These are phyloP conservation scores for Neonectria coccinea DNA, from an alignment of 2,329 filamentous ascomycete genomes.

Conservation along the genomic window DNA sequence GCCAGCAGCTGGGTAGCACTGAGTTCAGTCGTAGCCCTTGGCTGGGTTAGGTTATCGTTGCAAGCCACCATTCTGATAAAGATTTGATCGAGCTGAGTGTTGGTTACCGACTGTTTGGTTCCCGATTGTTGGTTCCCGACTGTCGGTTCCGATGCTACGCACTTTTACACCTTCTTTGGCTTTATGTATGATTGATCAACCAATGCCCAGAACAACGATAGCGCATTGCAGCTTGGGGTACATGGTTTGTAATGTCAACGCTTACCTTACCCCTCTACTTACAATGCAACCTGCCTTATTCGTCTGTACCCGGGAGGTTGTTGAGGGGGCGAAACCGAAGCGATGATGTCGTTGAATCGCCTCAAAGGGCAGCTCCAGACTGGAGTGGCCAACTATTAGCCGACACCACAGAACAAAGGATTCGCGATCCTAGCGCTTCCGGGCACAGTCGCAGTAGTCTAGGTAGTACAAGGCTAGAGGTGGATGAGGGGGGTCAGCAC, in stretches of 20 bases:
- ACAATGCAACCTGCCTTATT: not conserved
- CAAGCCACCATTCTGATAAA: conserved; percentile 8
- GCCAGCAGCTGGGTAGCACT: conserved; percentile 2
- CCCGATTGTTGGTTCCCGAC: conserved; percentile 4
- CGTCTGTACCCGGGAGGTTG: not conserved
- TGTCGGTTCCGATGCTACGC: not conserved
- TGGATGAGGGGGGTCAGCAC: not conserved
- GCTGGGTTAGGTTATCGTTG: conserved; percentile 5
- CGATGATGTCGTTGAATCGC: not conserved
- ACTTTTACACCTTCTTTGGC: not conserved
- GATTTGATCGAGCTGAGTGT: conserved; percentile 5
- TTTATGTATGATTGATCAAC: not conserved
- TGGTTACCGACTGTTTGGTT: conserved; percentile 8
- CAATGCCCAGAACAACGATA: not conserved
- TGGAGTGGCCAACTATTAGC: not conserved
- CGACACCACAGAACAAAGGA: not conserved
- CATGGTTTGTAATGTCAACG: not conserved
- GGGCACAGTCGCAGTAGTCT: no score
- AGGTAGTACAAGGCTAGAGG: not conserved
- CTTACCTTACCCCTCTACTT: no score
- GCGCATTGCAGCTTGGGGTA: not conserved
- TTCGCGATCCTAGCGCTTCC: not conserved
- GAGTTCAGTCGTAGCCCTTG: not conserved
- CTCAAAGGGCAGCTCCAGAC: not conserved
- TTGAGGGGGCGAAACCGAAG: not conserved